phyloP scores from a whole-genome alignment of 805 yeast genomes.

The Monosporozyma aerobia region DNA sequence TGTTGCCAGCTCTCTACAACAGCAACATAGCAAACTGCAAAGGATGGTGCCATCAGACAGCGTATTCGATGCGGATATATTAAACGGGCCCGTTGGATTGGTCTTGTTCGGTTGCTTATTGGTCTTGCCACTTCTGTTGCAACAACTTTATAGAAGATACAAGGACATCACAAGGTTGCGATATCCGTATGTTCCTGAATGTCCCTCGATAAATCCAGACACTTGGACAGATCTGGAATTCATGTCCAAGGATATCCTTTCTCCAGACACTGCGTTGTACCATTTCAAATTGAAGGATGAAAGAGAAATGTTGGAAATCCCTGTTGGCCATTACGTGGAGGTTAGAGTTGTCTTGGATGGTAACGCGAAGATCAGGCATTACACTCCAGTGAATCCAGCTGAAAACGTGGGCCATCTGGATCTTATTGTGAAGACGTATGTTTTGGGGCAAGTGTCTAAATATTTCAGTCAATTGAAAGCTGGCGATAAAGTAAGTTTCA shows the following conservation, averaged over 20 bases:
- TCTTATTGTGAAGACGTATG: slow-evolving; percentile 64
- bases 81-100: neutral
- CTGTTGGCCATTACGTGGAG: slow-evolving; percentile 68
- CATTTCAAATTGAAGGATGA: slow-evolving; percentile 55
- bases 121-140: neutral
- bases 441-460: slow-evolving; percentile 58
- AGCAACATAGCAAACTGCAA: neutral
- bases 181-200: slow-evolving; percentile 26
- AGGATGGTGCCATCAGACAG: neutral
- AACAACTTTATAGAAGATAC: neutral
- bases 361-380: slow-evolving; percentile 42
- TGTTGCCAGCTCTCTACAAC: too few relatives aligned
- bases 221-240: slow-evolving; percentile 59
- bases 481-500: slow-evolving; percentile 59
- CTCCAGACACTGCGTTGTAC: slow-evolving; percentile 61
- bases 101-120: neutral
- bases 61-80: neutral
- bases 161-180: neutral
- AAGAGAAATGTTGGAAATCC: slow-evolving; percentile 51
- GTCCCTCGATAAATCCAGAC: slow-evolving; percentile 25
- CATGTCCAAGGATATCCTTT: slow-evolving; percentile 58
- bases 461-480: slow-evolving; percentile 51
- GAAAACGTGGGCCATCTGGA: slow-evolving; percentile 67
- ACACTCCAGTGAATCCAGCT: slow-evolving; percentile 65
- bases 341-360: slow-evolving; percentile 36